Conservation (phyloP, 2,329 filamentous ascomycete genomes). For the Capronia coronata region DNA sequence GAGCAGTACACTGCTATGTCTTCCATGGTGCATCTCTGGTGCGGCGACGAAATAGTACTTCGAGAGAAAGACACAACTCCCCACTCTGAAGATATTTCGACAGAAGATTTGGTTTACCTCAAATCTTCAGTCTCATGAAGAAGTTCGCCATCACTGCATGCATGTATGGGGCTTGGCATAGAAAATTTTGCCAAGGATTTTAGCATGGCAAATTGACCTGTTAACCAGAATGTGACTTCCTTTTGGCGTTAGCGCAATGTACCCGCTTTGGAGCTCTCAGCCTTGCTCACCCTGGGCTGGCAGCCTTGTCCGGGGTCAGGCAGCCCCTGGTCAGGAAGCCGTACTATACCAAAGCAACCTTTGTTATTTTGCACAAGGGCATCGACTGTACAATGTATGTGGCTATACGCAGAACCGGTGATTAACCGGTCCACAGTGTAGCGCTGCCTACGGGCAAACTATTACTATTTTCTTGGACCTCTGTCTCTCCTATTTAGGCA, state of each 20-base stretch:
- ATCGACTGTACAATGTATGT: too few relatives aligned
- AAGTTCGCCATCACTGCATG: background rate
- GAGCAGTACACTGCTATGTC: constrained; percentile 30
- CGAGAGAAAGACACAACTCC: background rate
- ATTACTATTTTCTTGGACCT: too few relatives aligned
- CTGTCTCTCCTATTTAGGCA: too few relatives aligned
- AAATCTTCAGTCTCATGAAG: background rate
- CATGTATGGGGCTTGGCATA: background rate
- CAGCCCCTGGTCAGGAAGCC: too few relatives aligned
- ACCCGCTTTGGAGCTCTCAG: background rate
- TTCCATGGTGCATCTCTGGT: constrained; percentile 21
- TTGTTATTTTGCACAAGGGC: too few relatives aligned
- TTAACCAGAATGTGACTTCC: background rate
- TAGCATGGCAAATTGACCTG: background rate
- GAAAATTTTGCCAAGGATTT: background rate
- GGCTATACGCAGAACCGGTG: too few relatives aligned
- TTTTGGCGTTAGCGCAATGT: background rate
- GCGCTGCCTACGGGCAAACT: too few relatives aligned
- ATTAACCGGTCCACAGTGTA: too few relatives aligned
- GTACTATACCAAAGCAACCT: too few relatives aligned
- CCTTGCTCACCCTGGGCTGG: background rate
- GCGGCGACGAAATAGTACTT: background rate
- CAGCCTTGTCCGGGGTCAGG: too few relatives aligned
- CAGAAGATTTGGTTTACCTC: background rate
- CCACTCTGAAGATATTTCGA: background rate